These are phyloP conservation scores for Microdochium trichocladiopsis DNA, from an alignment of 2,329 filamentous ascomycete species.

Conservation along the genomic window DNA sequence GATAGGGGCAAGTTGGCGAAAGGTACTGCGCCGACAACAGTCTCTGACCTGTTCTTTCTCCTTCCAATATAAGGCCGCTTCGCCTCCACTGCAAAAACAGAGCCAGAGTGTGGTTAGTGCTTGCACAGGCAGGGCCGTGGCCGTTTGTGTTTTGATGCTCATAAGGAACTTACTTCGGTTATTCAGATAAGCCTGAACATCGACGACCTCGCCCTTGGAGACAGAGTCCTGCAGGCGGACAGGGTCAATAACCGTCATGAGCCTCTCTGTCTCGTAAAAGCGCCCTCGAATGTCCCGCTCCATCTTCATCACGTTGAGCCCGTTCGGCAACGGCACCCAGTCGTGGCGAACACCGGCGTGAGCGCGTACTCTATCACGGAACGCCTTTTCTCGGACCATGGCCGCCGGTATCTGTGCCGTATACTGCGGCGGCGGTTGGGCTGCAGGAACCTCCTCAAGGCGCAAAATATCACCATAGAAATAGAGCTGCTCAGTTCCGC, in stretches of 20 bases:
- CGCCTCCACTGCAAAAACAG: conserved; percentile 21
- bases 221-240: conserved; percentile 28
- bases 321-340: conserved; percentile 19
- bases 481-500: conserved; percentile 9
- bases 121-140: too few species aligned
- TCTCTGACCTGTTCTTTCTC: conserved; percentile 7
- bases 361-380: conserved; percentile 18
- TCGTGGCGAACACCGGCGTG: conserved; percentile 15
- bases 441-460: conserved; percentile 9
- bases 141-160: conserved; percentile 23
- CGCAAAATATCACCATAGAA: conserved; percentile 19
- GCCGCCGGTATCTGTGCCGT: conserved; percentile 10
- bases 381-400: conserved; percentile 18
- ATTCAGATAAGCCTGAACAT: conserved; percentile 43
- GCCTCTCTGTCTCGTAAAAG: conserved; percentile 49
- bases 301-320: conserved; percentile 12
- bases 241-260: conserved; percentile 42
- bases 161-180: conserved; percentile 34
- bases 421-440: conserved; percentile 4
- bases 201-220: conserved; percentile 29
- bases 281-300: conserved; percentile 43
- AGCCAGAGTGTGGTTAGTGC: conserved; percentile 27
- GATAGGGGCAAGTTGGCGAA: neutral
- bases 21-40: conserved; percentile 11
- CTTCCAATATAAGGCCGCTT: conserved; percentile 32